A percentile compares a stretch with the other conserved stretches of the same genome.
These are phyloP conservation scores for Penicillium bovifimosum DNA, from an alignment of 495 filamentous ascomycete species.

Conservation along the genomic window DNA sequence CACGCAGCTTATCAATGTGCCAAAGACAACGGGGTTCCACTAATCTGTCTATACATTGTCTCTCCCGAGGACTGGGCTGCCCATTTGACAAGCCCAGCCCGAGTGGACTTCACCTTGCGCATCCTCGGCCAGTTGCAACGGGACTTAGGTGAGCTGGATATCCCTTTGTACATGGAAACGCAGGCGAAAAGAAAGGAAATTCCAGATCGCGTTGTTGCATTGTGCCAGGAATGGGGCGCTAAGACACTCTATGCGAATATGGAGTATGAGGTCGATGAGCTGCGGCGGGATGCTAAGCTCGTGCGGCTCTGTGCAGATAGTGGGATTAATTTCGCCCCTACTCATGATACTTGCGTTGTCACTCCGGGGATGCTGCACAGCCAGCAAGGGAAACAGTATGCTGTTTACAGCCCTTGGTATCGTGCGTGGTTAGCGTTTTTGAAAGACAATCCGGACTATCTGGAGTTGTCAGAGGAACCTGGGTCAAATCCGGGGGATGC, in stretches of 20 bases:
- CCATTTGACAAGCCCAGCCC: slow-evolving; percentile 63
- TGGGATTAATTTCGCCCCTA: slow-evolving; percentile 57
- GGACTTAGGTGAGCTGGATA: slow-evolving; percentile 65
- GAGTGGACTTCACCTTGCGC: slow-evolving; percentile 76
- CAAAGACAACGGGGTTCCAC: slow-evolving; percentile 54
- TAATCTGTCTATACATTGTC: slow-evolving; percentile 74
- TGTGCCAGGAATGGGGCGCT: slow-evolving; percentile 68
- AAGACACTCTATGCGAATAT: slow-evolving; percentile 54
- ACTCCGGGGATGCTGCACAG: slow-evolving; percentile 60
- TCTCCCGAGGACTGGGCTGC: slow-evolving; percentile 84
- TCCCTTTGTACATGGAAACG: slow-evolving; percentile 73
- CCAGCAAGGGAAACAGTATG: slow-evolving; percentile 69
- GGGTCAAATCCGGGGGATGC: slow-evolving; percentile 52
- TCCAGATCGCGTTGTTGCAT: slow-evolving; percentile 57
- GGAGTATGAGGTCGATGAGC: slow-evolving; percentile 58
- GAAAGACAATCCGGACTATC: slow-evolving; percentile 58
- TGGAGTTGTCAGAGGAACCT: slow-evolving; percentile 57
- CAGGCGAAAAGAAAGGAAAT: slow-evolving; percentile 60
- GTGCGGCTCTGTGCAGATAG: slow-evolving; percentile 53
- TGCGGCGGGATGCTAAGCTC: slow-evolving; percentile 63
- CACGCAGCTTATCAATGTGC: slow-evolving; percentile 63
- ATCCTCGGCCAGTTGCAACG: slow-evolving; percentile 58
- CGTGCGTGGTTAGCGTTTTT: slow-evolving; percentile 67
- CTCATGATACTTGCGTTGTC: slow-evolving; percentile 80
- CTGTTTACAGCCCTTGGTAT: slow-evolving; percentile 82